Evolutionary conservation across 805 yeast genomes (phyloP).

Genomic region (Kuraishia capsulata): DNA sequence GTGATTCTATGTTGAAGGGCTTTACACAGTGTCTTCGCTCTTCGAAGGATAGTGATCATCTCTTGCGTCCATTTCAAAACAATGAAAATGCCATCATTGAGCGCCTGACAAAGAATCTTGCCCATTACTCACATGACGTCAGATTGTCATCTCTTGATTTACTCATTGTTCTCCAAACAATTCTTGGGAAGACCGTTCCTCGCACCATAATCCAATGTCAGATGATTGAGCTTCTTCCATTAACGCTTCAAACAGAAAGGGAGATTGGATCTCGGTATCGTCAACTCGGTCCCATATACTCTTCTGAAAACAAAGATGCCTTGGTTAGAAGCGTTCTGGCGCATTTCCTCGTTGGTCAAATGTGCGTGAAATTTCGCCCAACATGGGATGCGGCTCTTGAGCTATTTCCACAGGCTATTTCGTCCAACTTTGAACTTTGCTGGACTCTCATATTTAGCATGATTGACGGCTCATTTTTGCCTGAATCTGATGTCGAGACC

Average conservation of each 20-base stretch:
- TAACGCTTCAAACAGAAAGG: constrained; percentile 60
- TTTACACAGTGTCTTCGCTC: constrained; percentile 21
- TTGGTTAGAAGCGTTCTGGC: constrained; percentile 25
- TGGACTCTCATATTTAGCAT: not conserved
- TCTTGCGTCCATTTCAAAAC: not conserved
- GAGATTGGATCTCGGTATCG: constrained; percentile 67
- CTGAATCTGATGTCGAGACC: not conserved
- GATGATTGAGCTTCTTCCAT: constrained; percentile 64
- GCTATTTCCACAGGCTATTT: constrained; percentile 35
- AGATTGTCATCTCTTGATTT: constrained; percentile 28
- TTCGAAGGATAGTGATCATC: constrained; percentile 23
- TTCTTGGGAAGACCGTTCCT: not conserved
- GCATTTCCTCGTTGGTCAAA: constrained; percentile 55
- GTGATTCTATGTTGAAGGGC: not conserved
- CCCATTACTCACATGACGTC: not conserved
- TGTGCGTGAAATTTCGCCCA: constrained; percentile 74
- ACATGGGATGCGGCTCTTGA: constrained; percentile 74
- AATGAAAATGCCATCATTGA: not conserved
- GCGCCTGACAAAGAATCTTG: not conserved
- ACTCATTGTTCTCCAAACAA: constrained; percentile 18
- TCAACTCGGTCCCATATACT: constrained; percentile 37
- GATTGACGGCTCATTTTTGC: not conserved
- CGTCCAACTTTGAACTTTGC: constrained; percentile 16
- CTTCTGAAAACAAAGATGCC: constrained; percentile 12
- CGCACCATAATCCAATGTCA: constrained; percentile 35